Percentiles rank a stretch among this genome's conserved stretches.
Conservation (phyloP, 805 yeast species). For the Ogataea henricii region DNA sequence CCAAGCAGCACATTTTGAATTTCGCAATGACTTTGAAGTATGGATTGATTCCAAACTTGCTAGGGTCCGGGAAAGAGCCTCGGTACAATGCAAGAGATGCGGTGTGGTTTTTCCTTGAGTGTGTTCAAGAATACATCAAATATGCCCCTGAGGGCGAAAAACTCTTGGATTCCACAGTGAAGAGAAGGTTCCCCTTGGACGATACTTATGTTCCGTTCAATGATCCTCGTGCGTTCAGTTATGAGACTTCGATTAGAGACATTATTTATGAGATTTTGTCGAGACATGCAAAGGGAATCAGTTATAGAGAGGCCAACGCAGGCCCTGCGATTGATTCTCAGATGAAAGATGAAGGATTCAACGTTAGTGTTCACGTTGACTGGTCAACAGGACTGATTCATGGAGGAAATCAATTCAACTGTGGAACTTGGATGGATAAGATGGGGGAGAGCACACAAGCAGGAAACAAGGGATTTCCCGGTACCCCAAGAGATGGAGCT, state of each 20-base stretch:
- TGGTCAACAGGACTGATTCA: slow-evolving; percentile 86
- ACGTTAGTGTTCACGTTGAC: slow-evolving; percentile 77
- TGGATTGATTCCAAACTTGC: slow-evolving; percentile 89
- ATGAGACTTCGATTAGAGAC: slow-evolving; percentile 70
- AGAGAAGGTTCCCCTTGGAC: slow-evolving; percentile 79
- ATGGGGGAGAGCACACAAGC: slow-evolving; percentile 95
- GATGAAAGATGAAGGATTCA: slow-evolving; percentile 91
- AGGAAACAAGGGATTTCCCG: slow-evolving; percentile 87
- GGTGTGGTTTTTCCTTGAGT: slow-evolving; percentile 89
- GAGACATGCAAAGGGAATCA: slow-evolving; percentile 89
- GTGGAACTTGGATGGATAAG: slow-evolving; percentile 99
- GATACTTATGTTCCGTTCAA: slow-evolving; percentile 72
- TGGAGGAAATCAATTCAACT: slow-evolving; percentile 90
- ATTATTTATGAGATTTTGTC: slow-evolving; percentile 76
- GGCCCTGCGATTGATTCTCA: slow-evolving; percentile 87
- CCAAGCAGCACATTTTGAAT: slow-evolving; percentile 76
- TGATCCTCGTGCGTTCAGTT: slow-evolving; percentile 74
- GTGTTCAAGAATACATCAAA: slow-evolving; percentile 78
- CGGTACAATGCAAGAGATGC: slow-evolving; percentile 97
- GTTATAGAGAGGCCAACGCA: slow-evolving; percentile 93
- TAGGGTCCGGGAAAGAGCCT: slow-evolving; percentile 93
- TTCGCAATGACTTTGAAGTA: slow-evolving; percentile 92
- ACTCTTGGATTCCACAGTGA: slow-evolving; percentile 70
- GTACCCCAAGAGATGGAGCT: slow-evolving; percentile 97
- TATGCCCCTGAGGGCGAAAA: slow-evolving; percentile 67